These are phyloP conservation scores for Pseudogymnoascus sp. DNA, from an alignment of 2,329 filamentous ascomycete species.

Conservation along the genomic window DNA sequence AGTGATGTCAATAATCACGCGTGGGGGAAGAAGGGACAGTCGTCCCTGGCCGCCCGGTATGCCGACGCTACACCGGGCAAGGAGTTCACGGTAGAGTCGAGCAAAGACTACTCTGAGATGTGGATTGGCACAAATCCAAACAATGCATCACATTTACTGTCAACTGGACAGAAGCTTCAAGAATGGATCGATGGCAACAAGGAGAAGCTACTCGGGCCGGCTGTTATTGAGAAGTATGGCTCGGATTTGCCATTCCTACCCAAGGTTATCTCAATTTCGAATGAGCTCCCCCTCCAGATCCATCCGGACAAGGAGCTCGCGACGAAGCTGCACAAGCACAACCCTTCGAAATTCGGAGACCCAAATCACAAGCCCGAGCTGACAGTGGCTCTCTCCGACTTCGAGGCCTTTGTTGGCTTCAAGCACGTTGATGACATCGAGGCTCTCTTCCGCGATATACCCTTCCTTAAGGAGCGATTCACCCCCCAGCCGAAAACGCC, in stretches of 20 bases:
- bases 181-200: conserved; percentile 56
- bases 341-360: conserved; percentile 61
- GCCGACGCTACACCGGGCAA: conserved; percentile 58
- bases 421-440: conserved; percentile 57
- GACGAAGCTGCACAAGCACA: conserved; percentile 51
- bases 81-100: conserved; percentile 56
- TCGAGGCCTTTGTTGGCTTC: conserved; percentile 71
- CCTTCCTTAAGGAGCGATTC: conserved; percentile 18
- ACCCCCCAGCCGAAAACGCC: conserved; percentile 26
- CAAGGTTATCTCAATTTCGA: conserved; percentile 68
- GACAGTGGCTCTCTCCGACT: conserved; percentile 60
- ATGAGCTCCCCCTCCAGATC: conserved; percentile 67
- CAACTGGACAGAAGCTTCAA: conserved; percentile 55
- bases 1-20: conserved; percentile 52
- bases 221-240: conserved; percentile 53
- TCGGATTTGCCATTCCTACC: conserved; percentile 63
- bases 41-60: conserved; percentile 58
- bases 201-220: conserved; percentile 55
- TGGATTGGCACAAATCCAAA: conserved; percentile 74
- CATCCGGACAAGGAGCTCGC: conserved; percentile 66
- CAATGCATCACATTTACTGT: conserved; percentile 56
- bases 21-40: conserved; percentile 61
- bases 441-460: conserved; percentile 39
- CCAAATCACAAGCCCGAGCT: conserved; percentile 77
- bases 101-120: conserved; percentile 58